phyloP scores from a whole-genome alignment of 257 asterid genomes.

The Ligustrum vulgare region DNA sequence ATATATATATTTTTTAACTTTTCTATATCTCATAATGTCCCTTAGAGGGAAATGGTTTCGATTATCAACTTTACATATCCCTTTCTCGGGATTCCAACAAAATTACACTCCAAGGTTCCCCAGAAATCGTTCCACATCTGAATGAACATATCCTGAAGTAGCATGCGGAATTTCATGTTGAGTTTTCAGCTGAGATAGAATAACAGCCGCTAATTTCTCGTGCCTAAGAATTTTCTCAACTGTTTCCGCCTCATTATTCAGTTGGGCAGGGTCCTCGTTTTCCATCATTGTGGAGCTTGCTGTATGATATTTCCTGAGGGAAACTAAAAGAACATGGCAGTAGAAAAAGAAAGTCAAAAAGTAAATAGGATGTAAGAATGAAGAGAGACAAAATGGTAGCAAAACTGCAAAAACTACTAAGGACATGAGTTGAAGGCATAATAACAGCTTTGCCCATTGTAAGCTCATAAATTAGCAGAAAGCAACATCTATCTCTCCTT shows the following conservation, averaged over 20 bases:
- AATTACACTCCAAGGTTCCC: conserved; percentile 44
- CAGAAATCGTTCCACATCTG: conserved; percentile 60
- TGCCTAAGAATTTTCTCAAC: conserved; percentile 42
- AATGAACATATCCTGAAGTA: conserved; percentile 56
- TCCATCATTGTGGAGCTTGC: conserved; percentile 22
- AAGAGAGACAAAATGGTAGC: conserved; percentile 7
- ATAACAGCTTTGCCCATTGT: background rate
- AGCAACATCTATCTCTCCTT: background rate
- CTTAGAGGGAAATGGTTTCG: conserved; percentile 18
- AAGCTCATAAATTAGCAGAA: background rate
- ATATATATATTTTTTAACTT: too few relatives aligned
- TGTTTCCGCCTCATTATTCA: conserved; percentile 44
- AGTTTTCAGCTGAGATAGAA: conserved; percentile 42
- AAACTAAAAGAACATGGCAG: conserved; percentile 39
- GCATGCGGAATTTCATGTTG: conserved; percentile 51
- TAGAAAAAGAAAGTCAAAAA: conserved; percentile 13
- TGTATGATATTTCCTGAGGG: conserved; percentile 56
- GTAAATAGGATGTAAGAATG: background rate
- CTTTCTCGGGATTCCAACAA: conserved; percentile 15
- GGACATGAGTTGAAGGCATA: background rate
- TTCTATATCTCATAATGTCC: too few relatives aligned
- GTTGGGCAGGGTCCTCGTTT: conserved; percentile 29
- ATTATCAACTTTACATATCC: conserved; percentile 23
- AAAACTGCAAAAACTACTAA: conserved; percentile 2
- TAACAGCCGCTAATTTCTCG: conserved; percentile 66